Evolutionary conservation across 495 filamentous ascomycete species (phyloP).

Genomic region (Stereocaulon alpinum): DNA sequence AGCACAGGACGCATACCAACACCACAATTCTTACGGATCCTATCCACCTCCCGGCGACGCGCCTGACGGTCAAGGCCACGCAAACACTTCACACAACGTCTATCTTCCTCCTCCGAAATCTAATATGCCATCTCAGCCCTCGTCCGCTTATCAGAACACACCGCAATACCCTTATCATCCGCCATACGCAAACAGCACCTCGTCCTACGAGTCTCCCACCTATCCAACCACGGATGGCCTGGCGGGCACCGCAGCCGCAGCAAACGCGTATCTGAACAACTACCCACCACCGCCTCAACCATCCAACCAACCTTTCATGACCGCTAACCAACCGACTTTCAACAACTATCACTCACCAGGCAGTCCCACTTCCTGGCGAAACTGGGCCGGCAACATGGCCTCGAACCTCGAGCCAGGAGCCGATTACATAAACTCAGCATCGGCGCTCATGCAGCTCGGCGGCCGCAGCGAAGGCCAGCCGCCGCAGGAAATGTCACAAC

Average conservation of each 20-base stretch:
- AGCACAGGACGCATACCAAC: background rate
- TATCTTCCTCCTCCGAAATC: background rate
- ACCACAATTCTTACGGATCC: slow-evolving; percentile 2
- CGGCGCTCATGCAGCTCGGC: slow-evolving; percentile 24
- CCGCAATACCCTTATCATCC: slow-evolving; percentile 14
- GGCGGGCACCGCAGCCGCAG: slow-evolving; percentile 11
- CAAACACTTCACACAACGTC: background rate
- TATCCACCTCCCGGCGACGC: background rate
- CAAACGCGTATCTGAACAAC: slow-evolving; percentile 12
- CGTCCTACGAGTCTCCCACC: slow-evolving; percentile 3
- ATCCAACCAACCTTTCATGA: background rate
- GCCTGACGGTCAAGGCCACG: background rate
- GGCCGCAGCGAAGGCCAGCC: slow-evolving; percentile 10
- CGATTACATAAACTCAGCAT: slow-evolving; percentile 24
- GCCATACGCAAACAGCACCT: slow-evolving; percentile 9
- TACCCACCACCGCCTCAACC: slow-evolving; percentile 12
- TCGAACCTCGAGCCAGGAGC: slow-evolving; percentile 15
- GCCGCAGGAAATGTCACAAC: background rate
- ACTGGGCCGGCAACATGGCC: slow-evolving; percentile 24
- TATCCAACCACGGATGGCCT: slow-evolving; percentile 9
- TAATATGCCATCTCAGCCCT: background rate
- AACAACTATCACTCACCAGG: slow-evolving; percentile 11
- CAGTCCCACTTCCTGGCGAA: slow-evolving; percentile 23
- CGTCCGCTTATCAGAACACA: slow-evolving; percentile 12
- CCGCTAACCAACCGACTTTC: background rate